Conservation (phyloP, 352 stramenopile species). For the Phytophthora idaei region DNA sequence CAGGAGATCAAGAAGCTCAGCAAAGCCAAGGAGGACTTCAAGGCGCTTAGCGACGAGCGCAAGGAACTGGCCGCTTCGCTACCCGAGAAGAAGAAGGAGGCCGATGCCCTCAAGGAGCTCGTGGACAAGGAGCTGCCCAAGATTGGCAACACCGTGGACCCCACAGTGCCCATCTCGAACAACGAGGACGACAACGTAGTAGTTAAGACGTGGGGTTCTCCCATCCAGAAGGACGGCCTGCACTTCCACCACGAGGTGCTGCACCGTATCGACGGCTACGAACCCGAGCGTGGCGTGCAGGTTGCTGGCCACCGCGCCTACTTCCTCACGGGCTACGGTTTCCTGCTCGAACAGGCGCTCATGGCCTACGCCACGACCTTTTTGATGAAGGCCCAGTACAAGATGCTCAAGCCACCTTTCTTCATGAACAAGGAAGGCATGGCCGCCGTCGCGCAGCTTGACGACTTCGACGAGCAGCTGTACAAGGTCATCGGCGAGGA, state of each 20-base stretch:
- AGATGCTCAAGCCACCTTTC: conserved; percentile 98
- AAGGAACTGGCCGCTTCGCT: conserved; percentile 74
- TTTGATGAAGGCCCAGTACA: conserved; percentile 95
- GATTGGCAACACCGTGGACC: conserved; percentile 98
- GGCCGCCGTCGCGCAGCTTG: conserved; percentile 97
- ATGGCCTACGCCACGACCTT: conserved; percentile 99
- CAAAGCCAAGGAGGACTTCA: conserved; percentile 90
- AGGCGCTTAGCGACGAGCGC: conserved; percentile 79
- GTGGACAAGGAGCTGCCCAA: conserved; percentile 83
- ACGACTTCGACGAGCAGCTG: conserved; percentile 99
- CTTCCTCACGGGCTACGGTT: conserved; percentile 98
- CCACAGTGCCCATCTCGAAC: conserved; percentile 94
- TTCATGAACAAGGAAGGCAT: conserved; percentile 99
- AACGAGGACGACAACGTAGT: conserved; percentile 98
- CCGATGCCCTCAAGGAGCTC: conserved; percentile 72
- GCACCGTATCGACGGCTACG: conserved; percentile 99
- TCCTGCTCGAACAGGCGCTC: conserved; percentile 99
- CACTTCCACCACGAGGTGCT: conserved; percentile 97
- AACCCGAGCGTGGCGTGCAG: conserved; percentile 95
- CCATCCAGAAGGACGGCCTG: conserved; percentile 79
- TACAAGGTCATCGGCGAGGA: conserved; percentile 98
- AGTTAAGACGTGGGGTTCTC: conserved; percentile 81
- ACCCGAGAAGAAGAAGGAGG: conserved; percentile 82
- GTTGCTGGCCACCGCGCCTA: conserved; percentile 98
- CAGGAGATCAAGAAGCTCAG: conserved; percentile 88